phyloP scores from a whole-genome alignment of 768 basidiomycete genomes.

The Boletellus emodensis region DNA sequence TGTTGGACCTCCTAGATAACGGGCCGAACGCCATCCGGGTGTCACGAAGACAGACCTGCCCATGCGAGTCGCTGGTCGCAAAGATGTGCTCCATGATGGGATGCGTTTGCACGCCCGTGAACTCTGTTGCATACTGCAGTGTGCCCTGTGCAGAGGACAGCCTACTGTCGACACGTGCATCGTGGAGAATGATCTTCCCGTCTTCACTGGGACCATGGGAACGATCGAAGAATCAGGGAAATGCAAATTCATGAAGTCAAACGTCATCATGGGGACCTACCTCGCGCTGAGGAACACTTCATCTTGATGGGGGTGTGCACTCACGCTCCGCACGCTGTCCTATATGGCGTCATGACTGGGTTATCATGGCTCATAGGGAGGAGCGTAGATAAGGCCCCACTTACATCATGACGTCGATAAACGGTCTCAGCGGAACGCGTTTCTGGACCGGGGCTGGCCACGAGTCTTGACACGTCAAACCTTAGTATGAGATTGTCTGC shows the following conservation, averaged over 20 bases:
- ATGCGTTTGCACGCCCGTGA: conserved; percentile 65
- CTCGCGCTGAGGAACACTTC: conserved; percentile 68
- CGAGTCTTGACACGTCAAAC: conserved; percentile 47
- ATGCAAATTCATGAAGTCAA: conserved; percentile 12
- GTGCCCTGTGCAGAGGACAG: conserved; percentile 43
- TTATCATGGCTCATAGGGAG: conserved; percentile 19
- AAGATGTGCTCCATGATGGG: conserved; percentile 68
- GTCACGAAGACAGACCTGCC: conserved; percentile 65
- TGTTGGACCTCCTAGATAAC: conserved; percentile 35
- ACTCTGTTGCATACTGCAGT: conserved; percentile 50
- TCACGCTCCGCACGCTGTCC: conserved; percentile 63
- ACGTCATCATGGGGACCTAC: conserved; percentile 33
- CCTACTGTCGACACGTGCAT: conserved; percentile 43
- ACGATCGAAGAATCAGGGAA: conserved; percentile 16
- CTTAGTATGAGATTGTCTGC: conserved; percentile 48
- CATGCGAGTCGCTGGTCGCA: conserved; percentile 55
- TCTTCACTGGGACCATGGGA: conserved; percentile 51
- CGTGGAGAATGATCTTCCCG: conserved; percentile 61
- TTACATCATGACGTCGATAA: conserved; percentile 33
- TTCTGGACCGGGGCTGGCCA: conserved; percentile 5
- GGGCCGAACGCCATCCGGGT: conserved; percentile 71
- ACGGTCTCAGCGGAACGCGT: conserved; percentile 18
- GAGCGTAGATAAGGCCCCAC: conserved; percentile 5
- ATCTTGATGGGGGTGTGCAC: conserved; percentile 64
- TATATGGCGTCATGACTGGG: conserved; percentile 29